Base-by-base conservation (phyloP, 371 early-diverging fungal species). In the Massospora cicadina region DNA sequence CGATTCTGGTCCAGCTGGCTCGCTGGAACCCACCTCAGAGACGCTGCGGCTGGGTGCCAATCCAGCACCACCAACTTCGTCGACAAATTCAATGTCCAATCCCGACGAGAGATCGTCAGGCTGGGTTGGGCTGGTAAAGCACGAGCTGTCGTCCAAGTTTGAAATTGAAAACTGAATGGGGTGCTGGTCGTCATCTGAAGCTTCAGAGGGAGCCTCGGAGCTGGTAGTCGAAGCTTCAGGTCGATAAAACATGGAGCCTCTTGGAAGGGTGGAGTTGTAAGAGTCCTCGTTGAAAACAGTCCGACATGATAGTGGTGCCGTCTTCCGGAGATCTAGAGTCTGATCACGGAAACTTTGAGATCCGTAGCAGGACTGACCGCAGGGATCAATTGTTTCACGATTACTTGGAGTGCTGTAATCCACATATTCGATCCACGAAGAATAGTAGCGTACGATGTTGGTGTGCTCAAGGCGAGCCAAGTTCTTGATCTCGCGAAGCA, bases 371-470 rank as follows among this genome's bases (percentile, higher is more conserved):
- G 43, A 43, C 17, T 43, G 43, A 43, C 43, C 17, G 43, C 17
- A 43, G 43, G 43, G 17, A 17, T 43, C 43, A 43, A 43, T 17
- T 10, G 43, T 17, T 43, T 21, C 21, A 61, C 59, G 25, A 13
- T 24, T 33, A 54, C n/a, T 33, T 31, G 33, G 61, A 26, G 29
- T 32, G 25, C 24, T 66, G 57, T 70, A 67, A 10, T 69, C 73
- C 31, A 73, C 77, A 67, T 82, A 79, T 73, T 95, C 95, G 7
- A 95, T 71, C 97, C 97, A 96, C 29, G 90, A 88, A n/a, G 85
- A 79, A 69, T 88, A 90, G 71, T 96, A 96, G 5, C 97, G 77
- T 33, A 95, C 87, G 30, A 95, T 89, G 67, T 95, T 93, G 28
- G 78, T 81, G 72, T 96, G 95, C 65, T 88, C 80, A 53, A 96